Conservation (phyloP, 192 early-diverging fungal genomes). For the Podila epigama region DNA sequence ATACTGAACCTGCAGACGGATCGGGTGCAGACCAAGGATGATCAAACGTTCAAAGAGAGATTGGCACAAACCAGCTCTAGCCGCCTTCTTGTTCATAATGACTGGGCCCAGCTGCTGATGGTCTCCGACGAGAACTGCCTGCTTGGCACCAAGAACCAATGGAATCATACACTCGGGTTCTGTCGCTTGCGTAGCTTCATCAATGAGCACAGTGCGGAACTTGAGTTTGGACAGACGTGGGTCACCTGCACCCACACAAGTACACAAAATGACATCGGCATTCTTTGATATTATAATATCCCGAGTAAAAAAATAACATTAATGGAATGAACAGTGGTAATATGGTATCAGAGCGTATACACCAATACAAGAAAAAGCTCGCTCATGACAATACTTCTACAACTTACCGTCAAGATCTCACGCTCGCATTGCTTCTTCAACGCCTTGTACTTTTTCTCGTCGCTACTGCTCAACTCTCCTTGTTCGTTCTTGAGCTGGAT, state of each 20-base stretch:
- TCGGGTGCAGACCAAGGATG: slow-evolving; percentile 89
- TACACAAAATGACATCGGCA: slow-evolving; percentile 98
- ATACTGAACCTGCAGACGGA: slow-evolving; percentile 97
- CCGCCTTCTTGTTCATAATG: slow-evolving; percentile 96
- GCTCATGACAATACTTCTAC: not conserved
- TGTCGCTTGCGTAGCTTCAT: slow-evolving; percentile 97
- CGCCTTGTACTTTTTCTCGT: slow-evolving; percentile 86
- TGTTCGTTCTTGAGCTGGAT: slow-evolving; percentile 86
- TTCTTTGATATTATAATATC: slow-evolving; percentile 47
- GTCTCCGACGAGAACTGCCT: slow-evolving; percentile 97
- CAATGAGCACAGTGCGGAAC: slow-evolving; percentile 95
- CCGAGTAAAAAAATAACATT: too few relatives aligned
- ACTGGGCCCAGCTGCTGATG: slow-evolving; percentile 99
- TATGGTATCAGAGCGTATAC: too few relatives aligned
- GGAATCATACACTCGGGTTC: slow-evolving; percentile 99
- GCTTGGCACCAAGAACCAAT: slow-evolving; percentile 93
- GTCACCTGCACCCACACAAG: slow-evolving; percentile 97
- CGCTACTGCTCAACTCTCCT: slow-evolving; percentile 89
- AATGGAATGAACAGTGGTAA: too few relatives aligned
- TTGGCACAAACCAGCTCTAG: slow-evolving; percentile 92
- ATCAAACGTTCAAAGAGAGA: slow-evolving; percentile 97
- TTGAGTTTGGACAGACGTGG: slow-evolving; percentile 86
- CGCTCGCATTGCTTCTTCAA: slow-evolving; percentile 88
- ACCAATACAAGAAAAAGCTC: too few relatives aligned
- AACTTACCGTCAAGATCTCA: slow-evolving; percentile 80